A percentile compares a stretch with the other conserved stretches of the same genome.
Evolutionary conservation across 768 basidiomycete species (phyloP).

Genomic region (Termitomyces sp.): DNA sequence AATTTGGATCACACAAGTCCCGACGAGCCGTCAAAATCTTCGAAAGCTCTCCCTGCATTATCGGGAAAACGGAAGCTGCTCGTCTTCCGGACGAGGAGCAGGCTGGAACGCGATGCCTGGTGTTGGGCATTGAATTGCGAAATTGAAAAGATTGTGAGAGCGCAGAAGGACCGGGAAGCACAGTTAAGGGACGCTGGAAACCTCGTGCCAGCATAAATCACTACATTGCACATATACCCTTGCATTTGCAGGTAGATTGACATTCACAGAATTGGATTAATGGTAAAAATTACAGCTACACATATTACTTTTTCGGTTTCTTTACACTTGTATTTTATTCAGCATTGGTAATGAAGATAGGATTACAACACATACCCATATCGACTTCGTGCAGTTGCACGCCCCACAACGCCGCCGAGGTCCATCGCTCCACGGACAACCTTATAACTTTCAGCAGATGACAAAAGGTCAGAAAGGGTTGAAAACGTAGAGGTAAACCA

Average conservation of each 20-base stretch:
- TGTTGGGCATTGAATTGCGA: slow-evolving; percentile 91
- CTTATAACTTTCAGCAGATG: slow-evolving; percentile 71
- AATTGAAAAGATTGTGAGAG: slow-evolving; percentile 76
- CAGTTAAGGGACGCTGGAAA: slow-evolving; percentile 63
- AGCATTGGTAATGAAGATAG: slow-evolving; percentile 8
- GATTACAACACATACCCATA: slow-evolving; percentile 65
- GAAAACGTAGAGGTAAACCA: slow-evolving; percentile 20
- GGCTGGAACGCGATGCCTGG: slow-evolving; percentile 91
- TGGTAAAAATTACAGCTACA: neutral
- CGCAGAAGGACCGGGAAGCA: slow-evolving; percentile 60
- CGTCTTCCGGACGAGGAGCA: slow-evolving; percentile 73
- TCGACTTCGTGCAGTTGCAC: slow-evolving; percentile 80
- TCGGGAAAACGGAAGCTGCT: slow-evolving; percentile 57
- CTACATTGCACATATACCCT: slow-evolving; percentile 10
- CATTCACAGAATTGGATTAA: neutral
- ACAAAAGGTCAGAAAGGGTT: neutral
- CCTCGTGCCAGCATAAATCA: slow-evolving; percentile 34
- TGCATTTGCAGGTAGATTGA: slow-evolving; percentile 4
- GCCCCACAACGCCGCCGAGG: slow-evolving; percentile 84
- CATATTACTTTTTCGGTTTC: slow-evolving; percentile 76
- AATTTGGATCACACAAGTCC: slow-evolving; percentile 24
- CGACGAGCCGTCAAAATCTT: slow-evolving; percentile 14
- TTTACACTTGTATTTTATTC: slow-evolving; percentile 50
- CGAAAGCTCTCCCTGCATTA: slow-evolving; percentile 43
- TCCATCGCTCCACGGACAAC: slow-evolving; percentile 91